Evolutionary conservation across 169 alveolate species (phyloP).

Genomic region (Eimeria sp.): DNA sequence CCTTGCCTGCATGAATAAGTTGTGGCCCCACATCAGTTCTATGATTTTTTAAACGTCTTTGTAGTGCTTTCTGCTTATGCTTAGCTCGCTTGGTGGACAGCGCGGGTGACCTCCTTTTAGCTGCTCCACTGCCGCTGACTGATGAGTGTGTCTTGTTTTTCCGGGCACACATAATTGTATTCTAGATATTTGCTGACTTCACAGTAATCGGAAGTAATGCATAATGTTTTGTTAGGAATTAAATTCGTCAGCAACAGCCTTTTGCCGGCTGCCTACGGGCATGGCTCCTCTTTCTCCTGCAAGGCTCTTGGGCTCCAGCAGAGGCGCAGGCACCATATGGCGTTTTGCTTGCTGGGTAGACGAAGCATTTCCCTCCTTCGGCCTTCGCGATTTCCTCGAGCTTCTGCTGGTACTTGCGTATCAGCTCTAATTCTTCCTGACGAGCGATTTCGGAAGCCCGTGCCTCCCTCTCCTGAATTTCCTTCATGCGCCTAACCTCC

Average conservation of each 20-base stretch:
- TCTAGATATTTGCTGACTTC: background rate
- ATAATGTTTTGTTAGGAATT: background rate
- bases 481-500: slow-evolving; percentile 82
- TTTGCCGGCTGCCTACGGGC: slow-evolving; percentile 56
- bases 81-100: background rate
- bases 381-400: slow-evolving; percentile 85
- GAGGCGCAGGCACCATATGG: slow-evolving; percentile 93
- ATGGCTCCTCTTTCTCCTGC: slow-evolving; percentile 85
- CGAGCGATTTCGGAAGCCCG: slow-evolving; percentile 79
- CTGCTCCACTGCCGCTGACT: background rate
- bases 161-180: background rate
- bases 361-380: slow-evolving; percentile 90
- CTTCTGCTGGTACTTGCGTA: slow-evolving; percentile 72
- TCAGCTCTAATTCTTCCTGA: slow-evolving; percentile 79
- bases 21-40: background rate
- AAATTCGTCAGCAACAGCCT: slow-evolving; percentile 43
- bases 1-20: background rate
- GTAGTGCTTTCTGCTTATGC: background rate
- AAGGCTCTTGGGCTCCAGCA: slow-evolving; percentile 93
- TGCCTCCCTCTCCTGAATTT: slow-evolving; percentile 79
- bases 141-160: background rate
- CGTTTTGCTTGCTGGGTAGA: slow-evolving; percentile 91
- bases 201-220: background rate
- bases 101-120: background rate
- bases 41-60: background rate